Evolutionary conservation across 345 rosid genomes (phyloP), one percentile per base, ranked within the genome.

Genomic region (Geranium brycei): DNA sequence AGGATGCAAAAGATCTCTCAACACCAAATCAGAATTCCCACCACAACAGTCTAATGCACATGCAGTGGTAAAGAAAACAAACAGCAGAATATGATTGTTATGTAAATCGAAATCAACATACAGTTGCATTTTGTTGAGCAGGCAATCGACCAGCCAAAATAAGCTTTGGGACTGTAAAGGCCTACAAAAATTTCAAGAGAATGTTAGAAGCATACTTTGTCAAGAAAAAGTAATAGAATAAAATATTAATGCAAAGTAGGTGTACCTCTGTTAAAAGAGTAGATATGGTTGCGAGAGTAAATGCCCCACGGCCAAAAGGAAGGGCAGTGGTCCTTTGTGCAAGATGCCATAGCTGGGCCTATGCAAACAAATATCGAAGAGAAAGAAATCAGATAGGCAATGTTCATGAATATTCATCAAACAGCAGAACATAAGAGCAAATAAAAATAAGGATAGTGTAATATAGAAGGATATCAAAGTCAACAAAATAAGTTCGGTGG

Each of bases 71-170:
- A 13, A 47, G 53, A 47, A 47, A 6, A 11, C 12, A 47, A 47
- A 47, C 53, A 13, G 53, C 14, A 47, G 53, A 6, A 47, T 13
- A 7, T 7, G 7, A 47, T n/a, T 58, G 16, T 30, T 19, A 23
- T 14, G 61, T 30, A 60, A 66, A 38, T 38, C 40, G 31, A 62
- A 53, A 62, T 59, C 59, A 68, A 84, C 97, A n/a, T 87, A 93
- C 99, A 60, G 90, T 90, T 71, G 99, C 99, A 83, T 92, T 90
- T 77, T 89, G 99, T 74, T 89, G 99, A 67, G 99, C 85, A 68
- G 96, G 99, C 80, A 90, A 79, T 65, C 91, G 97, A 78, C 99
- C 99, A 32, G 95, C 93, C 77, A 93, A 81, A 69, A 87, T 95
- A 86, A 93, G 96, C 87, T 87, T 90, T 64, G 99, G 99, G 62